Conservation (phyloP, 495 filamentous ascomycete genomes). For the Daldinia decipiens region DNA sequence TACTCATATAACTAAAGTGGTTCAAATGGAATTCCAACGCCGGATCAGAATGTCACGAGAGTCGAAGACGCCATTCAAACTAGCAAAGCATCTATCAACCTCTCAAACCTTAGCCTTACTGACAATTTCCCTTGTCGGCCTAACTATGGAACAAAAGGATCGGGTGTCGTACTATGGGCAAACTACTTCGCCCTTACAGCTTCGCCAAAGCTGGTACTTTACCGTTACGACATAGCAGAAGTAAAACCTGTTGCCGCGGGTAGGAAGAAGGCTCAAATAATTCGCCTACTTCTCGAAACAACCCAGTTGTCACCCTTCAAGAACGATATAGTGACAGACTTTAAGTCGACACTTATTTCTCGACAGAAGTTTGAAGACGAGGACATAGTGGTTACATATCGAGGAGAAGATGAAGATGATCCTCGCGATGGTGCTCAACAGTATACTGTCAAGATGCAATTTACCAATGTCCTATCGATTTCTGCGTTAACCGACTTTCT, state of each 20-base stretch:
- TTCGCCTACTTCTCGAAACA: conserved; percentile 60
- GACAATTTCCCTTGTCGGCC: conserved; percentile 53
- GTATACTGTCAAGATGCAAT: conserved; percentile 54
- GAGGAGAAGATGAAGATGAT: conserved; percentile 32
- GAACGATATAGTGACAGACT: conserved; percentile 60
- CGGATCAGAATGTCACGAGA: neutral
- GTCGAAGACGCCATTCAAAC: conserved; percentile 14
- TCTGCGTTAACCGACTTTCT: conserved; percentile 60
- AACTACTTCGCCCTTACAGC: conserved; percentile 62
- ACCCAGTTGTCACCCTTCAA: conserved; percentile 15
- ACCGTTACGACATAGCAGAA: conserved; percentile 55
- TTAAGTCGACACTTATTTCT: conserved; percentile 58
- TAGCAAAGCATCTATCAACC: neutral
- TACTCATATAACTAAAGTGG: neutral
- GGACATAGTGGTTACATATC: conserved; percentile 44
- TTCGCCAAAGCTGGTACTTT: conserved; percentile 49
- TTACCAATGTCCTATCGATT: conserved; percentile 54
- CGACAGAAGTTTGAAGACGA: conserved; percentile 53
- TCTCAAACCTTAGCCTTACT: conserved; percentile 18
- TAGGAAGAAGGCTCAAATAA: conserved; percentile 60
- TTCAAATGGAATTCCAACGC: conserved; percentile 2
- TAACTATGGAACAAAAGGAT: conserved; percentile 61
- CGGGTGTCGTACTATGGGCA: conserved; percentile 57
- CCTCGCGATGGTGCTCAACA: conserved; percentile 50
- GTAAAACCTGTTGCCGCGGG: conserved; percentile 49